Evolutionary conservation across 2,329 filamentous ascomycete species (phyloP), one percentile per base, ranked within the genome.

Genomic region (Aspergillus phoenicis): DNA sequence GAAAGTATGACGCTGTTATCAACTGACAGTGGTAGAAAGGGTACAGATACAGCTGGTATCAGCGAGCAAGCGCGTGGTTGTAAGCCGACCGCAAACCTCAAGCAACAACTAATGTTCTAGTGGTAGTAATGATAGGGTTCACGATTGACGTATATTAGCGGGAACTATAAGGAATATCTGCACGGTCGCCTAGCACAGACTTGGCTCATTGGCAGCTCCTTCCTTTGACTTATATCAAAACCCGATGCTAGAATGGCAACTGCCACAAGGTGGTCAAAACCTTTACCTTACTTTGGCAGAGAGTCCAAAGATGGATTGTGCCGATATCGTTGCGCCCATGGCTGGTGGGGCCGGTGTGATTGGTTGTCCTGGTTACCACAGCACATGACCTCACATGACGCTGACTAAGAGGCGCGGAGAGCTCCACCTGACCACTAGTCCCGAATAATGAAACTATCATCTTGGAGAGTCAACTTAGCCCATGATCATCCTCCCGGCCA

Each of bases 341-440:
- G 52, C 8, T 7, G 11, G 49, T 52, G 49, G 49, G 45, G 30
- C n/a, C 24, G 28, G 11, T 8, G 8, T 64, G 60, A 66, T 66
- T 66, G 62, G 67, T 69, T 69, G 67, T 57, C 67, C 63, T 26
- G 67, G 62, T 62, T 62, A 68, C 65, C 36, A 24, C 3, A 13
- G 24, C 64, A 68, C 60, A 52, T 62, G 64, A 64, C 53, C 56
- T 45, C 64, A 66, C 65, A 52, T 65, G 65, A 68, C 22, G 49
- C 20, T 68, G 62, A 68, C 48, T 68, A 60, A 68, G 58, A 54
- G 56, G 10, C 10, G 22, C 54, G 52, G 17, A 33, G 36, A 57
- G 60, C 55, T 61, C 64, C 61, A 63, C 63, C 33, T n/a, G 53
- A 56, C 51, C 49, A 59, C 48, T 56, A 36, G 52, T 56, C 30